These are phyloP conservation scores for Corymbia citriodora DNA, from an alignment of 441 rosid genomes.

Conservation along the genomic window DNA sequence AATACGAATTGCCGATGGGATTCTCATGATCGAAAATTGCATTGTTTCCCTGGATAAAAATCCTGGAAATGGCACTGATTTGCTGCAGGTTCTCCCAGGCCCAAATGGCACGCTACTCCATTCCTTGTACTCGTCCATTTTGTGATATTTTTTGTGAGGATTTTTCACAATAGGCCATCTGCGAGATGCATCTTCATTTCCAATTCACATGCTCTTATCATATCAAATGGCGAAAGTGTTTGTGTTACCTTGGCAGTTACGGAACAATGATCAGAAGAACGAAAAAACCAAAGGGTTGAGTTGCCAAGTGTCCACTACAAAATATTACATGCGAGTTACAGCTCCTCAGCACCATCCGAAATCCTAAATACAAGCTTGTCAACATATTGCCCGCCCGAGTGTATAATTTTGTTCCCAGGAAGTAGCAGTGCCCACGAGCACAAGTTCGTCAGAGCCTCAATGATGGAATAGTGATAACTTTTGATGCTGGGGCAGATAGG, in stretches of 20 bases:
- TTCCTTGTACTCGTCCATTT: neutral
- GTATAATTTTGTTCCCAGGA: neutral
- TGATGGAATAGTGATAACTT: neutral
- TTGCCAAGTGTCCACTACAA: neutral
- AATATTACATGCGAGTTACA: neutral
- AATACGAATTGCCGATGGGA: too few relatives aligned
- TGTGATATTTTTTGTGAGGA: neutral
- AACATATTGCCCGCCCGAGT: neutral
- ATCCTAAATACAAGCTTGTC: neutral
- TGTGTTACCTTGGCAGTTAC: neutral
- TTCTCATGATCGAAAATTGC: neutral
- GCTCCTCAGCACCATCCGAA: neutral
- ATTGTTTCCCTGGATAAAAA: neutral
- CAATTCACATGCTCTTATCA: neutral
- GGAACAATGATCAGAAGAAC: rapidly evolving
- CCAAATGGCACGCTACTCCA: neutral
- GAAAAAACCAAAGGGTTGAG: neutral
- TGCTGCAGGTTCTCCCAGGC: neutral
- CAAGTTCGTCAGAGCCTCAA: neutral
- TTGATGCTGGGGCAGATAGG: neutral
- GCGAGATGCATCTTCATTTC: neutral
- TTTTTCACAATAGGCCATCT: neutral
- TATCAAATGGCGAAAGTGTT: neutral
- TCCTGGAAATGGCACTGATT: neutral
- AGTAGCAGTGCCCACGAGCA: neutral